Evolutionary conservation across 1,284 basidiomycete genomes (phyloP).

Genomic region (Ceraceosorus guamensis): DNA sequence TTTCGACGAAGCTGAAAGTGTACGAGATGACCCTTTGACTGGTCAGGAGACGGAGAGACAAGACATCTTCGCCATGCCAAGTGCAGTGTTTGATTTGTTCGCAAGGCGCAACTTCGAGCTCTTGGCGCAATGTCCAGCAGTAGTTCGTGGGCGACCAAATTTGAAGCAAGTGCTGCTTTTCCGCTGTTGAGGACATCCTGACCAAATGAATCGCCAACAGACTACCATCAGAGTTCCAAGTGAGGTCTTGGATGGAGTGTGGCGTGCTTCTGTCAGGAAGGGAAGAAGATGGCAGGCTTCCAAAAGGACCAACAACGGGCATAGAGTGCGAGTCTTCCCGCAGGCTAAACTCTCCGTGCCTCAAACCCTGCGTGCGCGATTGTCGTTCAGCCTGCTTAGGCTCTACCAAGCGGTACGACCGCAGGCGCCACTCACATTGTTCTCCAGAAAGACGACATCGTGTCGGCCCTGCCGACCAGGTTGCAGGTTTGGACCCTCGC

Average conservation of each 20-base stretch:
- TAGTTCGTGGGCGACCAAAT: slow-evolving; percentile 93
- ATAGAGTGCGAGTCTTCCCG: slow-evolving; percentile 52
- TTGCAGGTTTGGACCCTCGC: slow-evolving; percentile 51
- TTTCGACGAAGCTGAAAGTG: slow-evolving; percentile 71
- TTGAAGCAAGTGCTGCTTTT: no score
- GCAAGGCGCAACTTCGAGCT: slow-evolving; percentile 17
- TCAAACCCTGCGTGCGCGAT: slow-evolving; percentile 57
- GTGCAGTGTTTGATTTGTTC: slow-evolving; percentile 60
- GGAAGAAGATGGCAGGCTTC: not conserved
- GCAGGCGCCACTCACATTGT: slow-evolving; percentile 61
- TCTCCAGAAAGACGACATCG: slow-evolving; percentile 88
- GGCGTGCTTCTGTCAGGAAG: no score
- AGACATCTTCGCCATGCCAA: slow-evolving; percentile 79
- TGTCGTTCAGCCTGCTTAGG: not conserved
- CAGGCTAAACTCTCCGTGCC: slow-evolving; percentile 81
- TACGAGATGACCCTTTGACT: slow-evolving; percentile 57
- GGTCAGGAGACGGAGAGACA: slow-evolving; percentile 59
- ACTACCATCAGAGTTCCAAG: slow-evolving; percentile 83
- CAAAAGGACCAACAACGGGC: slow-evolving; percentile 10
- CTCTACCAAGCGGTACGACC: no score
- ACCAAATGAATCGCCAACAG: slow-evolving; percentile 76
- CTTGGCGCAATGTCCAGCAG: slow-evolving; percentile 64
- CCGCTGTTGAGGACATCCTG: slow-evolving; percentile 7
- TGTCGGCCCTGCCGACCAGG: slow-evolving; percentile 55
- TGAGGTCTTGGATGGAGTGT: slow-evolving; percentile 61